Percentiles rank a stretch among this genome's conserved stretches.
phyloP scores from a whole-genome alignment of 2,329 filamentous ascomycete genomes.

The Blastomyces emzantsi region DNA sequence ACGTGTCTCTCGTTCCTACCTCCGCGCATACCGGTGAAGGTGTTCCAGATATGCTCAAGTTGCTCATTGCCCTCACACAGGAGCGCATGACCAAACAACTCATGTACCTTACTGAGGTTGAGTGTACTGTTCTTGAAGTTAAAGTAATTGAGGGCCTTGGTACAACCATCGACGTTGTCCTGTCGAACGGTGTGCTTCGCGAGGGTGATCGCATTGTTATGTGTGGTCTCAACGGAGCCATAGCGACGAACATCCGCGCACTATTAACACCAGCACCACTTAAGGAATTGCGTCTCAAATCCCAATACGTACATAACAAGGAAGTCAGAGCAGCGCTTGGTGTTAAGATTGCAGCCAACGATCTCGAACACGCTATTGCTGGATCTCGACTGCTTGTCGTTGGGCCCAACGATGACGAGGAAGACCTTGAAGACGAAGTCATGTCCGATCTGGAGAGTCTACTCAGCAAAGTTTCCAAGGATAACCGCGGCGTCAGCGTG shows the following conservation, averaged over 20 bases:
- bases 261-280: constrained; percentile 87
- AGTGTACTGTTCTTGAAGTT: constrained; percentile 96
- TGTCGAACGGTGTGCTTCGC: constrained; percentile 88
- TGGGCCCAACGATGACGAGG: constrained; percentile 90
- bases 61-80: constrained; percentile 84
- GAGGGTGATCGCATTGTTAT: constrained; percentile 93
- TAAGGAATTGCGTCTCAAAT: constrained; percentile 91
- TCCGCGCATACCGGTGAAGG: constrained; percentile 98
- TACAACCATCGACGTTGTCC: constrained; percentile 94
- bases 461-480: constrained; percentile 83
- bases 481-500: constrained; percentile 88
- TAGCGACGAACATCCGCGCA: constrained; percentile 89
- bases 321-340: constrained; percentile 96
- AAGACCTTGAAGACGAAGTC: constrained; percentile 92
- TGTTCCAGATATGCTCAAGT: constrained; percentile 97
- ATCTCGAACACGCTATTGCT: constrained; percentile 90
- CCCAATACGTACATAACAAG: constrained; percentile 96
- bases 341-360: constrained; percentile 97
- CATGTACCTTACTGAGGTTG: constrained; percentile 97
- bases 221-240: constrained; percentile 93
- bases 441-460: constrained; percentile 89
- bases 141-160: constrained; percentile 98
- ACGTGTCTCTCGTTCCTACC: constrained; percentile 92
- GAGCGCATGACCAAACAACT: constrained; percentile 94
- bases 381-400: constrained; percentile 92